Conservation (phyloP, 495 filamentous ascomycete genomes). For the Hypoxylon perforatum region DNA sequence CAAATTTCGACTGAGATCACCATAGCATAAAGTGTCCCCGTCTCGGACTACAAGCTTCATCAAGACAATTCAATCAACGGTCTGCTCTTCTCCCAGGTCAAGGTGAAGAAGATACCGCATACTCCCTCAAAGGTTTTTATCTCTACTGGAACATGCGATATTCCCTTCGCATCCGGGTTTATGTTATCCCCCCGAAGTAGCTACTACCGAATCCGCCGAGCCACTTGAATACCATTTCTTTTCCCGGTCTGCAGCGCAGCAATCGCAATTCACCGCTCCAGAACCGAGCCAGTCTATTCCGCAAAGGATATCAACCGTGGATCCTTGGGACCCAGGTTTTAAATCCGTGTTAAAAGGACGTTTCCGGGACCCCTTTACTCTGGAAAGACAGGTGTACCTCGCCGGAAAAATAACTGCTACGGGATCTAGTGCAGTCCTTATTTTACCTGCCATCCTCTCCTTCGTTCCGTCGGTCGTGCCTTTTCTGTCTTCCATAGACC, state of each 20-base stretch:
- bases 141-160: slow-evolving; percentile 40
- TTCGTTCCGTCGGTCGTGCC: slow-evolving; percentile 21
- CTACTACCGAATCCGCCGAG: slow-evolving; percentile 42
- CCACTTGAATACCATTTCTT: slow-evolving; percentile 37
- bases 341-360: slow-evolving; percentile 37
- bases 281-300: slow-evolving; percentile 34
- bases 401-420: slow-evolving; percentile 27
- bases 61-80: slow-evolving; percentile 14
- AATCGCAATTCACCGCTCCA: slow-evolving; percentile 39
- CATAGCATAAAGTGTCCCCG: slow-evolving; percentile 34
- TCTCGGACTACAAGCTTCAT: slow-evolving; percentile 21
- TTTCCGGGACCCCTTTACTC: slow-evolving; percentile 21
- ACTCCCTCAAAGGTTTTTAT: slow-evolving; percentile 34
- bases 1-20: slow-evolving; percentile 25
- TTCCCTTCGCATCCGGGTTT: slow-evolving; percentile 37
- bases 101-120: slow-evolving; percentile 36
- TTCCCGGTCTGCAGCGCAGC: slow-evolving; percentile 41
- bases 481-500: slow-evolving; percentile 30
- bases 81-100: slow-evolving; percentile 21
- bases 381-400: slow-evolving; percentile 30
- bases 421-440: slow-evolving; percentile 37
- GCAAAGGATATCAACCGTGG: slow-evolving; percentile 39
- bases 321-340: slow-evolving; percentile 37
- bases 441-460: slow-evolving; percentile 34
- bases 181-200: slow-evolving; percentile 38